Evolutionary conservation across 1,284 basidiomycete species (phyloP).

Genomic region (Heterobasidion annosum): DNA sequence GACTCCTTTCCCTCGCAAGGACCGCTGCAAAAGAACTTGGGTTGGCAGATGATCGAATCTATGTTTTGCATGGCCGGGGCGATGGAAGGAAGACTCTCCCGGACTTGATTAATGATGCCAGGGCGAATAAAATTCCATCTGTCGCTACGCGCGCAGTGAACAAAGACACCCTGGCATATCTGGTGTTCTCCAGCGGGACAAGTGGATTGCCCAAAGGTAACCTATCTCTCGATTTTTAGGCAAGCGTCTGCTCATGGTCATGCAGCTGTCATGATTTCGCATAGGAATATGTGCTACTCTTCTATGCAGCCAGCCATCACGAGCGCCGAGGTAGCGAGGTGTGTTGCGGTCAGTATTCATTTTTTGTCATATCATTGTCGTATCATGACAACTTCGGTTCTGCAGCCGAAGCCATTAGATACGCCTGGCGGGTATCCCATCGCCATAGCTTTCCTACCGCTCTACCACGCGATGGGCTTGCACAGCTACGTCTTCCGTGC

Average conservation of each 20-base stretch:
- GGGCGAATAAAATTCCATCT: conserved; percentile 26
- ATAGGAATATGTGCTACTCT: conserved; percentile 52
- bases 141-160: conserved; percentile 36
- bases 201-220: conserved; percentile 69
- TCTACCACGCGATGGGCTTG: conserved; percentile 63
- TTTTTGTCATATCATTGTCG: not conserved
- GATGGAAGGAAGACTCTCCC: conserved; percentile 33
- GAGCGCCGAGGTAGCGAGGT: conserved; percentile 16
- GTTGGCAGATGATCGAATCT: conserved; percentile 40
- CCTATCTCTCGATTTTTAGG: conserved; percentile 1
- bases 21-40: conserved; percentile 42
- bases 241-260: not conserved
- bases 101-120: conserved; percentile 34
- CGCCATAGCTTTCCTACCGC: conserved; percentile 49
- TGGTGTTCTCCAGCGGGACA: conserved; percentile 73
- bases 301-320: conserved; percentile 32
- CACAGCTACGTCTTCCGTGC: conserved; percentile 42
- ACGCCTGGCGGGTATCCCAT: conserved; percentile 36
- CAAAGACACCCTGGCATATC: conserved; percentile 56
- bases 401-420: conserved; percentile 14
- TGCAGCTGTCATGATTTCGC: conserved; percentile 67
- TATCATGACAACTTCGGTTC: conserved; percentile 24
- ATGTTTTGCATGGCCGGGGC: conserved; percentile 37
- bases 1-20: conserved; percentile 37
- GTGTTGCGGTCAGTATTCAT: conserved; percentile 22